Base-by-base conservation (phyloP, 257 asterid species). In the Solanum dulcamara region DNA sequence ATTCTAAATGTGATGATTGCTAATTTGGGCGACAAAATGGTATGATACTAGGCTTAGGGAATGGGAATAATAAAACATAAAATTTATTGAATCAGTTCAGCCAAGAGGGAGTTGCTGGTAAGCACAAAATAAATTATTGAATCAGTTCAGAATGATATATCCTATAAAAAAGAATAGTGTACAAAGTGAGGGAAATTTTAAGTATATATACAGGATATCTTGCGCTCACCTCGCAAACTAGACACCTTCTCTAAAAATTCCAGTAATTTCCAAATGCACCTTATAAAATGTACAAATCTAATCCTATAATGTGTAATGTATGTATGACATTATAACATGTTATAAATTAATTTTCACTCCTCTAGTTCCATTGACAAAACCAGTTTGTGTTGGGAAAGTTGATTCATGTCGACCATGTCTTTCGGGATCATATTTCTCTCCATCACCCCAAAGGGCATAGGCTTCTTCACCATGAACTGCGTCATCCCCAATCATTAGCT, bases 401-500 rank as follows among this genome's bases (percentile, higher is more conserved):
- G 90, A 86, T 79, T 88, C 90, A 53, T 86, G 89, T 94, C 94
- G 90, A 32, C 96, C 97, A 66, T 94, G 98, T 68, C 85, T 92
- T 0, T 91, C 91, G 0, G 94, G 90, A 86, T 95, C 98, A 35
- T 84, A 95, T 51, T 87, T 91, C 86, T 95, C 98, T 8, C 98
- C 99, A n/a, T 95, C 98, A 6, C 98, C 99, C 99, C 98, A 95
- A 20, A 95, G 90, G 5, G 98, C 96, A 50, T 95, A 95, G 14
- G 99, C 99, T 85, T 94, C 98, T 86, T 95, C 99, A 1, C 99
- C 98, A 32, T 95, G 98, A 6, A 95, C 99, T 0, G 99, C 99
- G 1, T 95, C 99, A 32, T 95, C 99, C 75, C 99, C 99, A 44
- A 94, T 93, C 94, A 92, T 82, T 51, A 95, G 96, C 44, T 95